phyloP scores from a whole-genome alignment of 1,284 basidiomycete species.

The Leucoagaricus sp. region DNA sequence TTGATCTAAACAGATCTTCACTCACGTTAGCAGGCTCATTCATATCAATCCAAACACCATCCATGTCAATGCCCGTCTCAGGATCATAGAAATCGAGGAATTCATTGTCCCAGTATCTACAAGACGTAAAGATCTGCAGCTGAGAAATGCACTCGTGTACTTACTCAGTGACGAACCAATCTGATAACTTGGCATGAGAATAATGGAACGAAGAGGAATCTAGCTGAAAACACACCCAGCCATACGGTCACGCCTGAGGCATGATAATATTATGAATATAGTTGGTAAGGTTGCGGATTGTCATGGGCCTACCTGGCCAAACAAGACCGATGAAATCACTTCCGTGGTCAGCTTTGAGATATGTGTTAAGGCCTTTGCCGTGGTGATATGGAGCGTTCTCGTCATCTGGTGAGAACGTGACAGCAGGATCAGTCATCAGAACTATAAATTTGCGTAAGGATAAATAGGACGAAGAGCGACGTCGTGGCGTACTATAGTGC shows the following conservation, averaged over 20 bases:
- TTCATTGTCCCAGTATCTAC: conserved; percentile 65
- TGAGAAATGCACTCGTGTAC: conserved; percentile 18
- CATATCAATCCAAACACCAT: conserved; percentile 76
- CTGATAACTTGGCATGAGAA: conserved; percentile 28
- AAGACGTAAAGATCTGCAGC: not conserved
- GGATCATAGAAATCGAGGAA: conserved; percentile 62
- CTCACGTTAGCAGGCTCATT: conserved; percentile 66
- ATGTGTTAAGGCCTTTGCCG: conserved; percentile 56
- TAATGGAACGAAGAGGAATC: not conserved
- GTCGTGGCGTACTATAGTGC: conserved; percentile 48
- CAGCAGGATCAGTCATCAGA: conserved; percentile 76
- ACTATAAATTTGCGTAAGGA: conserved; percentile 36
- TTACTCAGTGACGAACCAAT: conserved; percentile 66
- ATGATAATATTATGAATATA: not conserved
- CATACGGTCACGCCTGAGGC: conserved; percentile 60
- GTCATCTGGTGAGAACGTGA: conserved; percentile 48
- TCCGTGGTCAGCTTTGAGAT: conserved; percentile 64
- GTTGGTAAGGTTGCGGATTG: not conserved
- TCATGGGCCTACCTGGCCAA: conserved; percentile 58
- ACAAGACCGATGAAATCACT: conserved; percentile 63
- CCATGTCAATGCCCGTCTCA: conserved; percentile 59
- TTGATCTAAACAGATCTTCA: too few relatives aligned
- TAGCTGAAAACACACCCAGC: conserved; percentile 50
- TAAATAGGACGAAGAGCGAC: not conserved
- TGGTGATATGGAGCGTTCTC: conserved; percentile 52